A percentile compares a stretch with the other conserved stretches of the same genome.
These are phyloP conservation scores for Rhodotorula sp. DNA, from an alignment of 1,284 basidiomycete genomes.

Conservation along the genomic window DNA sequence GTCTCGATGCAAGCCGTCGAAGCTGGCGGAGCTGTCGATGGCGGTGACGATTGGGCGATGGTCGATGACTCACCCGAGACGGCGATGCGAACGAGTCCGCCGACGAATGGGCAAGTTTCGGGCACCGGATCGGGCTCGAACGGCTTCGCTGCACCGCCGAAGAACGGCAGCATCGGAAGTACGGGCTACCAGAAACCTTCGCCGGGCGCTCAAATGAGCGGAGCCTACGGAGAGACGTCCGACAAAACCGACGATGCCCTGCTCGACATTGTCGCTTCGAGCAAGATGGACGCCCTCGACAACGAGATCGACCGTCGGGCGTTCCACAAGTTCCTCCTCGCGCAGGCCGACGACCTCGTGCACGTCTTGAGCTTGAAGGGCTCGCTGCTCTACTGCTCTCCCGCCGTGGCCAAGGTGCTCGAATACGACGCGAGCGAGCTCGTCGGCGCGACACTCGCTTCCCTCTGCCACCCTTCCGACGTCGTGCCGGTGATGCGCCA, in stretches of 20 bases:
- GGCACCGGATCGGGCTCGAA: neutral
- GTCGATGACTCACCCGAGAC: slow-evolving; percentile 1
- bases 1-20: slow-evolving; percentile 28
- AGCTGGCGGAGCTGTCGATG: neutral
- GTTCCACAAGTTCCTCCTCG: slow-evolving; percentile 64
- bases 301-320: slow-evolving; percentile 32
- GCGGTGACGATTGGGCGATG: slow-evolving; percentile 14
- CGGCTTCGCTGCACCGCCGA: neutral
- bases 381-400: slow-evolving; percentile 86
- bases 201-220: slow-evolving; percentile 15
- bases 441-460: slow-evolving; percentile 70
- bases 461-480: slow-evolving; percentile 80
- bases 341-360: slow-evolving; percentile 63
- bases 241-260: slow-evolving; percentile 53
- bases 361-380: slow-evolving; percentile 91
- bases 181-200: slow-evolving; percentile 17
- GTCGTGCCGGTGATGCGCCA: slow-evolving; percentile 87
- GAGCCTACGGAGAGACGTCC: slow-evolving; percentile 13
- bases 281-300: slow-evolving; percentile 20
- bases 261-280: slow-evolving; percentile 45
- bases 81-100: neutral
- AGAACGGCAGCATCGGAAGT: slow-evolving; percentile 37
- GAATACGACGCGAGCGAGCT: slow-evolving; percentile 80
- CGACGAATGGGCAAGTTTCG: neutral
- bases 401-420: slow-evolving; percentile 68